Evolutionary conservation across 176 grass and related monocot genomes (phyloP).

Genomic region (Lolium multiflorum): DNA sequence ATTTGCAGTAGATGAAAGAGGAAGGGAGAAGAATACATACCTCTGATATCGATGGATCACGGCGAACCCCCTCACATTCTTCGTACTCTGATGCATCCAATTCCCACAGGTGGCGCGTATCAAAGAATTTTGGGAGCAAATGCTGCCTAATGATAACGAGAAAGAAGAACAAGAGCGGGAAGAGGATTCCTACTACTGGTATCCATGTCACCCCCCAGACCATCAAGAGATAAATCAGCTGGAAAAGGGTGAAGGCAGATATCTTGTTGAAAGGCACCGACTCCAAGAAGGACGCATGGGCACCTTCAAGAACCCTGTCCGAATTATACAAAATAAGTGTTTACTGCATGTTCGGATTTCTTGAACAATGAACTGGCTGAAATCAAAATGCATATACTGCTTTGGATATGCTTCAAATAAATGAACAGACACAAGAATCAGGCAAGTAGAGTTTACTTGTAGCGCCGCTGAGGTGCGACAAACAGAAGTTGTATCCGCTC

Average conservation of each 20-base stretch:
- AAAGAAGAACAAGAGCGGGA: constrained; percentile 81
- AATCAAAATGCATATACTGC: not conserved
- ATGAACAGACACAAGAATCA: constrained; percentile 7
- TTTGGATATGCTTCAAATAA: constrained; percentile 4
- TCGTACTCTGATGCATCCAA: constrained; percentile 89
- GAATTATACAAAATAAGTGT: constrained; percentile 24
- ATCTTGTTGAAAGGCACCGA: constrained; percentile 76
- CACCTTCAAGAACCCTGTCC: constrained; percentile 84
- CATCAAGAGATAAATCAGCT: constrained; percentile 71
- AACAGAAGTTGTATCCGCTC: constrained; percentile 79
- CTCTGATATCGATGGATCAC: constrained; percentile 42
- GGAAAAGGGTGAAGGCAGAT: constrained; percentile 75
- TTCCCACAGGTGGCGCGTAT: constrained; percentile 57
- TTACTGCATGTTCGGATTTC: not conserved
- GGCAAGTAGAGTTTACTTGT: constrained; percentile 62
- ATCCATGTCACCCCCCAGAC: constrained; percentile 90
- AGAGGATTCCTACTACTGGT: constrained; percentile 83
- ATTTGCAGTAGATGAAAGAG: not conserved
- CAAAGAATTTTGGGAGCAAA: constrained; percentile 68
- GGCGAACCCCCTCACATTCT: constrained; percentile 58
- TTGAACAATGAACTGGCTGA: not conserved
- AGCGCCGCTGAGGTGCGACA: constrained; percentile 59
- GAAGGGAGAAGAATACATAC: constrained; percentile 37
- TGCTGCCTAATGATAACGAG: constrained; percentile 79
- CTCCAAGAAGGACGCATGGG: constrained; percentile 86